Evolutionary conservation across 2,329 filamentous ascomycete species (phyloP), one percentile per base, ranked within the genome.

Genomic region (Colletotrichum costaricense): DNA sequence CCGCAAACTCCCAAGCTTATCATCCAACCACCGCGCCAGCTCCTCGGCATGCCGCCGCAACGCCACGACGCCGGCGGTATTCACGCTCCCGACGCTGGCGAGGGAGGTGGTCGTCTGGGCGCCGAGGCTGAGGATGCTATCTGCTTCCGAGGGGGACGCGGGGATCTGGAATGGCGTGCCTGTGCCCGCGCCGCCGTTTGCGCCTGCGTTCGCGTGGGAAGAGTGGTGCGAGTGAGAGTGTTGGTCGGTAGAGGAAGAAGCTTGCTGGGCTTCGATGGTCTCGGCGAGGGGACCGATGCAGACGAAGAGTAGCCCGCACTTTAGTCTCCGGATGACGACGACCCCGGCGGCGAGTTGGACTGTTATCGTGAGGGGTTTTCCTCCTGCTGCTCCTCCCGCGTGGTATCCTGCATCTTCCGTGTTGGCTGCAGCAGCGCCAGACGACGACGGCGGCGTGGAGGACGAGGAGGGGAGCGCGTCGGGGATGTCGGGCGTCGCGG

Each of bases 221-320:
- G 75, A 75, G 38, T 76, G 74, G 16, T 74, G 69, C 55, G 77
- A 75, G 3, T 72, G 76, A 38, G 33, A 35, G 42, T 78, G 77
- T n/a, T 75, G 75, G 26, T 64, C 49, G 49, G 28, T n/a, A 11
- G 42, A 49, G 19, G 42, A 42, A 5, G 42, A 26, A 49, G 72
- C 75, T 56, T 60, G 57, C 5, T 59, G n/a, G 22, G 69, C 67
- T 55, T 77, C 79, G 11, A 70, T 70, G 5, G 63, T 49, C 59
- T 80, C 78, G 69, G 81, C 77, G 3, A 84, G 78, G 1, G 88
- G 85, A 0, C 90, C 90, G 54, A 92, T 86, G 76, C 88, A 91
- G 59, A 92, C 88, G 75, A 93, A 90, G 49, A 93, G 83, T 58
- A 93, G 84, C 22, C 89, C 89, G 79, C 90, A 92, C 54, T 83